Evolutionary conservation across 2,329 filamentous ascomycete species (phyloP).

Genomic region (Bipolaris sorokiniana): DNA sequence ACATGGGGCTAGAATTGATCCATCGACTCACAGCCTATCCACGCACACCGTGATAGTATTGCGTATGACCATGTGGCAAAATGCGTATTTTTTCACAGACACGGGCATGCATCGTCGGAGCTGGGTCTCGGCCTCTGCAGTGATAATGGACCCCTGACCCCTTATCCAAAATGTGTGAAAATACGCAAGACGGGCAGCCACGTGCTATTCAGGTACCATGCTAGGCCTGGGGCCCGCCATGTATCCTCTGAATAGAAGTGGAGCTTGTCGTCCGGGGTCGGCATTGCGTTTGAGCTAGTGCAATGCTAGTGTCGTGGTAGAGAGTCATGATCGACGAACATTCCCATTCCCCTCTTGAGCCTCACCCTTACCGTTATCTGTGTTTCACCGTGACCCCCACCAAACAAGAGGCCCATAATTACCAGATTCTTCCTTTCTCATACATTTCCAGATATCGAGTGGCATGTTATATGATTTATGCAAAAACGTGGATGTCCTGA

Average conservation of each 20-base stretch:
- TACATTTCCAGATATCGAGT: too few relatives aligned
- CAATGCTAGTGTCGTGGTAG: not conserved
- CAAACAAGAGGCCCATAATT: not conserved
- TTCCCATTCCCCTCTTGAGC: not conserved
- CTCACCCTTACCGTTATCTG: not conserved
- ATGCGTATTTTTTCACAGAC: not conserved
- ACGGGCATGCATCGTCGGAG: not conserved
- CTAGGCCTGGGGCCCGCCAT: conserved; percentile 1
- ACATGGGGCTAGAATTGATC: conserved; percentile 5
- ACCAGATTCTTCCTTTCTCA: not conserved
- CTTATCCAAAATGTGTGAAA: not conserved
- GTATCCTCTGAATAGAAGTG: not conserved
- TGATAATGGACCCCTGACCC: not conserved
- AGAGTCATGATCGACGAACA: conserved; percentile 8
- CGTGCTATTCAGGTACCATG: conserved; percentile 6
- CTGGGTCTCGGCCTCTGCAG: not conserved
- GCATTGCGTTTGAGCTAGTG: not conserved
- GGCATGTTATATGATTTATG: not conserved
- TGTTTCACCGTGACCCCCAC: not conserved
- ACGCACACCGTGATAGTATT: not conserved
- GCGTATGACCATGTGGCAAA: not conserved
- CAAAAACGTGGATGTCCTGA: not conserved
- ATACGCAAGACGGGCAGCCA: not conserved
- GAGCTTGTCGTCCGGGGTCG: not conserved
- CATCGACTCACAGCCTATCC: conserved; percentile 4